Evolutionary conservation across 179 eudicot genomes (phyloP), one percentile per base, ranked within the genome.

Genomic region (Spergularia azorica): DNA sequence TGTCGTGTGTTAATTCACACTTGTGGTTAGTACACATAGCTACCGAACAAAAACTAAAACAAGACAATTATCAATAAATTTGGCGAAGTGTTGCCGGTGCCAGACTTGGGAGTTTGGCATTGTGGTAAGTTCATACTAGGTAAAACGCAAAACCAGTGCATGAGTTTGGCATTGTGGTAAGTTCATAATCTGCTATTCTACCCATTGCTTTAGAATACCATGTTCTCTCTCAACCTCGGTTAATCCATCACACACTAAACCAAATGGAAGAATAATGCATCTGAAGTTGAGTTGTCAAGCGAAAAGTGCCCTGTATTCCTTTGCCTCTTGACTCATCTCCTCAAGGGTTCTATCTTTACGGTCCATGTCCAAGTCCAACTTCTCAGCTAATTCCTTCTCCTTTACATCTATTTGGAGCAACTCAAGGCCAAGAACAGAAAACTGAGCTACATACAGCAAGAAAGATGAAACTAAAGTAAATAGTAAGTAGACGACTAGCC

Each of bases 241-340:
- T 21, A 21, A 21, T 21, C 21, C 21, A 21, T 21, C 21, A 26
- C 14, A 46, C 63, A 10, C 14, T 54, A 20, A 32, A 70, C 74
- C 74, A 55, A 70, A 39, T 66, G 9, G 15, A 14, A 41, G 46
- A 13, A 70, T n/a, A n/a, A n/a, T n/a, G 46, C 74, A 58, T 17
- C 48, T 43, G 48, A 50, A 20, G 32, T 50, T 17, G 43, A 59
- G 59, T 8, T 61, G 18, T 73, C 87, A 86, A 12, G 79, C 38
- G 67, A 92, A 86, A 71, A 94, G 91, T 61, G 82, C 84, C 75
- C 94, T 83, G 75, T 92, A 92, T 76, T 87, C 85, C 56, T 82
- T 89, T n/a, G 96, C 98, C 83, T 94, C 98, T 69, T 83, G 86
- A 80, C 84, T 84, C 97, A 87, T 94, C 84, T 94, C 98, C 48